Evolutionary conservation across 148 eudicot genomes (phyloP), one percentile per base, ranked within the genome.

Genomic region (Tetragonia tetragonoides): DNA sequence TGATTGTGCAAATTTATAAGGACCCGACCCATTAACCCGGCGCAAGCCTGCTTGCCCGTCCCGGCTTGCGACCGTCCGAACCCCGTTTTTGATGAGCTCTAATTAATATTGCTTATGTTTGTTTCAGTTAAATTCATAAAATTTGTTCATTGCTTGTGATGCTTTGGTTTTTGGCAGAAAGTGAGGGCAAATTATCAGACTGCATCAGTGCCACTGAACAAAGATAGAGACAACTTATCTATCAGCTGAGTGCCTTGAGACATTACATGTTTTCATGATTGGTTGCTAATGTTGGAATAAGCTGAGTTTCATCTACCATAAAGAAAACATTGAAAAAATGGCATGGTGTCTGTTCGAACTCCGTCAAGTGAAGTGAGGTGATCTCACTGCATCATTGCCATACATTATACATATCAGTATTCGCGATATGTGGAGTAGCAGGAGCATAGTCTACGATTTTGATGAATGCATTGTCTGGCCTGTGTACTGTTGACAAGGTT

Each of bases 101-200:
- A 47, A 10, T 49, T 49, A 14, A 8, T 67, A 67, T 66, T 60
- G 21, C 12, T 44, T 20, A 16, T 10, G 41, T 38, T 41, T 12
- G n/a, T 67, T 40, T 41, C 28, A 41, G 44, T 20, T 42, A 6
- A 68, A 21, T 42, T 62, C 17, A 7, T 62, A n/a, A 12, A 49
- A 54, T 24, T 40, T 38, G n/a, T 20, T 53, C 44, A 6, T 77
- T 42, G 34, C 40, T 57, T 77, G 3, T 71, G 21, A 53, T 62
- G 51, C 38, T 68, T 74, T 74, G 37, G 9, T 14, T 73, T 75
- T 74, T 78, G 80, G 53, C 96, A 95, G 98, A 80, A 84, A 75
- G 98, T 92, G 79, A 89, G 92, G 84, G 87, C 89, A 73, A 92
- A 89, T 71, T 92, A 90, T 81, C 86, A 83, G 81, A 79, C 79